Percentiles rank a stretch among this genome's conserved stretches.
Conservation (phyloP, 768 basidiomycete species). For the Botryobasidium botryosum region DNA sequence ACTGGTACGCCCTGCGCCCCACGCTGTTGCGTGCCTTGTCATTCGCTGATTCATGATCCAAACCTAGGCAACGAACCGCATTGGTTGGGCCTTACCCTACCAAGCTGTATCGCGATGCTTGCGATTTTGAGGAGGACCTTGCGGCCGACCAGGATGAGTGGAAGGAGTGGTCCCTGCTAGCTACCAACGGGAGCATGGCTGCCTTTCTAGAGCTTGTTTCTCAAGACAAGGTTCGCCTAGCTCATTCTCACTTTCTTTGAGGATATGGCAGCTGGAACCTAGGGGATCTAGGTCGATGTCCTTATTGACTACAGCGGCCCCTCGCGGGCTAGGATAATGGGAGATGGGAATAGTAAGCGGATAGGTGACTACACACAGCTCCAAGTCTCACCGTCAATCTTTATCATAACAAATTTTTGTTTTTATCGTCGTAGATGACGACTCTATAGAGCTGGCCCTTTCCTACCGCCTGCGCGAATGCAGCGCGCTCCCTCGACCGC, state of each 20-base stretch:
- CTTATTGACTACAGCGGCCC: conserved; percentile 47
- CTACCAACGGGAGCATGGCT: conserved; percentile 67
- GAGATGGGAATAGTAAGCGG: not conserved
- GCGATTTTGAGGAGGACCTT: conserved; percentile 40
- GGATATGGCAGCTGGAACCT: not conserved
- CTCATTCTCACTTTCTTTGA: not conserved
- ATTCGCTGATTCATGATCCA: not conserved
- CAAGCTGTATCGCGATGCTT: conserved; percentile 58
- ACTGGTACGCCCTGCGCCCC: conserved; percentile 28
- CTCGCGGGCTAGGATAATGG: conserved; percentile 11
- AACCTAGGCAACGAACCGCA: conserved; percentile 33
- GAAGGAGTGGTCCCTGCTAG: conserved; percentile 65
- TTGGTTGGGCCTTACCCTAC: conserved; percentile 44
- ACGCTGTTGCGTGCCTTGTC: not conserved
- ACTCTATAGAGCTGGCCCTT: not conserved
- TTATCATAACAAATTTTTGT: not conserved
- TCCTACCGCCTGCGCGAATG: not conserved
- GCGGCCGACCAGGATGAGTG: conserved; percentile 33
- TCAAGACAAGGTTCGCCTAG: conserved; percentile 41
- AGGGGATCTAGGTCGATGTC: conserved; percentile 42
- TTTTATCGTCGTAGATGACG: not conserved
- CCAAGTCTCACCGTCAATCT: not conserved
- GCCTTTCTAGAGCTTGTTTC: conserved; percentile 69
- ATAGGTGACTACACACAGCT: not conserved
- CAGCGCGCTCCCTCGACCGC: not conserved